phyloP scores from a whole-genome alignment of 345 rosid genomes.

The Gossypium raimondii region DNA sequence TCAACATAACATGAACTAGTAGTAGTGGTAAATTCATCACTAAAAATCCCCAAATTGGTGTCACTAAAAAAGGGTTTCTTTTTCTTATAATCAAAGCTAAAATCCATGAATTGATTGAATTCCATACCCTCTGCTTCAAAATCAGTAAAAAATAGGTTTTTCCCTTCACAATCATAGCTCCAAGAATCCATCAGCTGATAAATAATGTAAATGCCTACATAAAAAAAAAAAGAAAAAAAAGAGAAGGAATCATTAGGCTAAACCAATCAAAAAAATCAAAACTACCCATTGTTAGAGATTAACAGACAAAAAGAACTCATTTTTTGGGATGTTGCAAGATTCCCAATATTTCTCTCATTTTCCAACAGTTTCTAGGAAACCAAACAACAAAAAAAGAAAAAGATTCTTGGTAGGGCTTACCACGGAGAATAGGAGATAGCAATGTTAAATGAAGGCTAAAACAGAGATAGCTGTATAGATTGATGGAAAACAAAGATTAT shows the following conservation, averaged over 20 bases:
- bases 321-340: conserved; percentile 7
- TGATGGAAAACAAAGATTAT: neutral
- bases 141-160: conserved; percentile 22
- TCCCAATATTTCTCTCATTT: conserved; percentile 9
- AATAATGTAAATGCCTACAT: neutral
- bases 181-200: conserved; percentile 44
- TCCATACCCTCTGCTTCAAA: conserved; percentile 35
- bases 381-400: conserved; percentile 14
- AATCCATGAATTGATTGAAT: conserved; percentile 18
- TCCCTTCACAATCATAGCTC: conserved; percentile 41
- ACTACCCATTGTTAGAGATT: conserved; percentile 2
- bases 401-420: neutral
- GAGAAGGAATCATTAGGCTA: neutral
- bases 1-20: conserved; percentile 25
- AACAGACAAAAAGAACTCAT: neutral
- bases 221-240: neutral
- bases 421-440: neutral
- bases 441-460: neutral
- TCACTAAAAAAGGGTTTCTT: conserved; percentile 27
- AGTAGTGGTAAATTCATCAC: conserved; percentile 21
- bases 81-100: conserved; percentile 30
- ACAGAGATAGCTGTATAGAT: neutral
- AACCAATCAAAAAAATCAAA: neutral
- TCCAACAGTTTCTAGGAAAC: conserved; percentile 15
- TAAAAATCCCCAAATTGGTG: conserved; percentile 26